A percentile compares a stretch with the other conserved stretches of the same genome.
These are phyloP conservation scores for Leccinellum luteum DNA, from an alignment of 768 basidiomycete genomes.

Conservation along the genomic window DNA sequence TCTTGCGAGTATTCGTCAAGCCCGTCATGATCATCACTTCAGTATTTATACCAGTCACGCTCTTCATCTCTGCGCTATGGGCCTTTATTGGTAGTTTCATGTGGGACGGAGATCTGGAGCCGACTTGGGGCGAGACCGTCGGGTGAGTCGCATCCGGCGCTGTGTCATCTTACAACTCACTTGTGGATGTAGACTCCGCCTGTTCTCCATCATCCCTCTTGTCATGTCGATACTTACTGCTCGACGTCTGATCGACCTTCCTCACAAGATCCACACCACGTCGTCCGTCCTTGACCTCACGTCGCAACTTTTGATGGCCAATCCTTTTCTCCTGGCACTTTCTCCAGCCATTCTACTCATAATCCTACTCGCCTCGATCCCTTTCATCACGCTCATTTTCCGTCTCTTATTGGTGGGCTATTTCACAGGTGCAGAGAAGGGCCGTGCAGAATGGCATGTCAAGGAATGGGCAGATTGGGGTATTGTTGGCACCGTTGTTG, in stretches of 20 bases:
- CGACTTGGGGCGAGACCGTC: conserved; percentile 80
- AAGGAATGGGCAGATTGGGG: conserved; percentile 75
- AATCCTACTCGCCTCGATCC: conserved; percentile 68
- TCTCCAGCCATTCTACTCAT: conserved; percentile 71
- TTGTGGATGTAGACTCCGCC: conserved; percentile 36
- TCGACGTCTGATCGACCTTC: conserved; percentile 68
- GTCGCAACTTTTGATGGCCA: conserved; percentile 63
- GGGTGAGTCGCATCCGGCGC: conserved; percentile 49
- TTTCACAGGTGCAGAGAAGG: conserved; percentile 35
- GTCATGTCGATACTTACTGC: conserved; percentile 67
- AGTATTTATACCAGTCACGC: conserved; percentile 69
- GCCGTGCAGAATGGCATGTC: conserved; percentile 52
- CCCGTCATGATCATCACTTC: conserved; percentile 80
- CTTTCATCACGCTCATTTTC: conserved; percentile 76
- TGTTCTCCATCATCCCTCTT: conserved; percentile 77
- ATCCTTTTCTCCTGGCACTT: conserved; percentile 73
- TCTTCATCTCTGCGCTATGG: conserved; percentile 75
- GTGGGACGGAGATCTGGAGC: conserved; percentile 50
- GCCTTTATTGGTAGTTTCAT: conserved; percentile 80
- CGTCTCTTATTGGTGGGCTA: conserved; percentile 74
- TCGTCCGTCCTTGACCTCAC: conserved; percentile 58
- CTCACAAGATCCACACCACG: conserved; percentile 63
- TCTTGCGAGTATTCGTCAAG: conserved; percentile 77
- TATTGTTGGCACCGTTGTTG: conserved; percentile 46
- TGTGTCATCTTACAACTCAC: conserved; percentile 6